phyloP scores from a whole-genome alignment of 352 stramenopile species.

The Elongisporangium senticosum region DNA sequence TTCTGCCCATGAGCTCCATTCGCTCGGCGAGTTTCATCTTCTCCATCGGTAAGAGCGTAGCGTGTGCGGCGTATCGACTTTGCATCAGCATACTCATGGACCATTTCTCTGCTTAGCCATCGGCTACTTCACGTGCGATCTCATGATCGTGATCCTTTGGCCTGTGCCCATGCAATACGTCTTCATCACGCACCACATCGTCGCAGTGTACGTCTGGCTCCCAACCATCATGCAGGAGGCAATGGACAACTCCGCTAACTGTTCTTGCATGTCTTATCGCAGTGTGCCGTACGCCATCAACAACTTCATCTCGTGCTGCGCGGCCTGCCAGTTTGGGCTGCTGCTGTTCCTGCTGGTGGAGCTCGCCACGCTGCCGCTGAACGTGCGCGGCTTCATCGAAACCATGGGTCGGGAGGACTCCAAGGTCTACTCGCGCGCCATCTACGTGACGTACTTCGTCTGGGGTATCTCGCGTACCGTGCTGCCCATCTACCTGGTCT shows the following conservation, averaged over 20 bases:
- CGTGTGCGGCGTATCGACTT: not conserved
- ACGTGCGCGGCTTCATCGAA: slow-evolving; percentile 71
- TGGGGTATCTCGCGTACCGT: slow-evolving; percentile 70
- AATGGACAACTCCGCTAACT: not conserved
- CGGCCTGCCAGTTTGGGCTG: slow-evolving; percentile 66
- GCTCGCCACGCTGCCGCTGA: slow-evolving; percentile 71
- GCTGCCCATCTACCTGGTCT: slow-evolving; percentile 73
- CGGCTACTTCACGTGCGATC: slow-evolving; percentile 74
- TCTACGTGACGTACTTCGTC: slow-evolving; percentile 71
- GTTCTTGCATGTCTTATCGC: slow-evolving; percentile 1
- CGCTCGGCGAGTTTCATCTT: slow-evolving; percentile 74
- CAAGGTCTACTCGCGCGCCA: slow-evolving; percentile 59
- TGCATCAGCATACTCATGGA: not conserved
- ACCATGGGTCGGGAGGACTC: slow-evolving; percentile 53
- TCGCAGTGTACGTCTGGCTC: slow-evolving; percentile 54
- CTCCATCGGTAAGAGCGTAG: slow-evolving; percentile 50
- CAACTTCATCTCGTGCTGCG: slow-evolving; percentile 82
- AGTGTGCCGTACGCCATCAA: slow-evolving; percentile 82
- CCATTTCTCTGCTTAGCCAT: slow-evolving; percentile 35
- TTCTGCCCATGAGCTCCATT: slow-evolving; percentile 72
- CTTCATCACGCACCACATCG: slow-evolving; percentile 74
- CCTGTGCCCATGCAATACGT: slow-evolving; percentile 71
- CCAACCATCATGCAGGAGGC: not conserved
- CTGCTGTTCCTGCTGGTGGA: slow-evolving; percentile 79
- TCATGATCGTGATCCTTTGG: slow-evolving; percentile 78